Evolutionary conservation across 257 asterid species (phyloP), one percentile per base, ranked within the genome.

Genomic region (Forsythia suspensa): DNA sequence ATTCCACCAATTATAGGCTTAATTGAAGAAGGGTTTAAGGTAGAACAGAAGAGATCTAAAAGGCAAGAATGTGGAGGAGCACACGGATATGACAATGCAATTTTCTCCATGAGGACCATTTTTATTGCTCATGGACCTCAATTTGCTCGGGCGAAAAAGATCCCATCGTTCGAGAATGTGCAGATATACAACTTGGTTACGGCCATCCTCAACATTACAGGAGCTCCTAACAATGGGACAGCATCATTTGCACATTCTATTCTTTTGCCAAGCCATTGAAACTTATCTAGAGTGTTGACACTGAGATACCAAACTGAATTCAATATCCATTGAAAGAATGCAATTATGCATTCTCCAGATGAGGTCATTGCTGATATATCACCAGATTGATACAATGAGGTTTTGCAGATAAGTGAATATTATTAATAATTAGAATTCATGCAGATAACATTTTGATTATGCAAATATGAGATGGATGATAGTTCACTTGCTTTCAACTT

Each of bases 91-190:
- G 96, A 92, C 79, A 92, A 91, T 40, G 91, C 87, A 4, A 81
- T 79, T 74, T 91, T 91, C 81, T 92, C 97, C 21, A 91, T 92
- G 96, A 89, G 97, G 83, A 84, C 90, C 46, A 86, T 92, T n/a
- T 92, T 92, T 65, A 78, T 88, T 46, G 97, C 80, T 76, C 97
- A 89, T 77, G 97, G 97, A 39, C 97, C 97, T 86, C 91, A 61
- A 59, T 85, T 92, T 84, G 89, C 80, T 0, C 80, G 83, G 84
- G 95, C 93, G 0, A 72, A 84, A 42, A 91, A 89, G 74, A 85
- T 92, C 16, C 87, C 90, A 0, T 91, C 96, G 42, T 92, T 92
- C 69, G 95, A 91, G 85, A 92, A 92, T 77, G 85, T 92, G 67
- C 82, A 92, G 88, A 87, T 92, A 51, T 92, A 89, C 78, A 91